phyloP scores from a whole-genome alignment of 495 filamentous ascomycete species.

The Penicillium alfredii region DNA sequence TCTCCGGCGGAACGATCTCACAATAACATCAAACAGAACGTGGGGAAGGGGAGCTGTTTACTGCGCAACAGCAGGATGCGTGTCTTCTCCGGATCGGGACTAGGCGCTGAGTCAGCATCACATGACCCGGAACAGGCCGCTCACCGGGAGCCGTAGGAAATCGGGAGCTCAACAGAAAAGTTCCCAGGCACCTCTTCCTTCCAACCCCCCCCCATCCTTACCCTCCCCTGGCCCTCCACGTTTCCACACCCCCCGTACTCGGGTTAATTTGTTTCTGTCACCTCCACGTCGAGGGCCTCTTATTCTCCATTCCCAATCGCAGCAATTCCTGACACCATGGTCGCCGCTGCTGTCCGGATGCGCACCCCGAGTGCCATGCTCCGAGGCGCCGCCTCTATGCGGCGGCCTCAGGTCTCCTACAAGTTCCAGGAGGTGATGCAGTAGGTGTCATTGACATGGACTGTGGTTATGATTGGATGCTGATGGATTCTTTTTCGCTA shows the following conservation, averaged over 20 bases:
- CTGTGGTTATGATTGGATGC: slow-evolving; percentile 7
- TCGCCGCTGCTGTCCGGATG: slow-evolving; percentile 44
- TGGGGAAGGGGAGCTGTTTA: background rate
- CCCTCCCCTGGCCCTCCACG: slow-evolving; percentile 24
- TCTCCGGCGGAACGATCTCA: slow-evolving; percentile 22
- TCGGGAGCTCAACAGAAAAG: slow-evolving; percentile 42
- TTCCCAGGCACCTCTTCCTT: slow-evolving; percentile 28
- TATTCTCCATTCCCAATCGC: slow-evolving; percentile 21
- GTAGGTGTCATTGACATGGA: slow-evolving; percentile 24
- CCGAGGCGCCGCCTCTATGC: slow-evolving; percentile 39
- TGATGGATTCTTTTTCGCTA: slow-evolving; percentile 14
- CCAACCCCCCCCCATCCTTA: slow-evolving; percentile 30
- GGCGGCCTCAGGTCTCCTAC: slow-evolving; percentile 39
- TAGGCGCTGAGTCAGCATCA: slow-evolving; percentile 10
- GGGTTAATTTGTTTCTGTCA: slow-evolving; percentile 12
- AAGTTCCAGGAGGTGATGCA: slow-evolving; percentile 40
- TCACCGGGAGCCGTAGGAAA: slow-evolving; percentile 27
- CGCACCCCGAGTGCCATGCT: slow-evolving; percentile 44
- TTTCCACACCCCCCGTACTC: slow-evolving; percentile 13
- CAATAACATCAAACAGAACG: slow-evolving; percentile 32
- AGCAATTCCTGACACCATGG: slow-evolving; percentile 35
- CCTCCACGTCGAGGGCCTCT: slow-evolving; percentile 24
- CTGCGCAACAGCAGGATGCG: slow-evolving; percentile 7
- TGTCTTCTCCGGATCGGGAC: slow-evolving; percentile 26
- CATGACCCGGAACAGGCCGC: slow-evolving; percentile 22